These are phyloP conservation scores for Penicillium sp. DNA, from an alignment of 2,329 filamentous ascomycete genomes.

Conservation along the genomic window DNA sequence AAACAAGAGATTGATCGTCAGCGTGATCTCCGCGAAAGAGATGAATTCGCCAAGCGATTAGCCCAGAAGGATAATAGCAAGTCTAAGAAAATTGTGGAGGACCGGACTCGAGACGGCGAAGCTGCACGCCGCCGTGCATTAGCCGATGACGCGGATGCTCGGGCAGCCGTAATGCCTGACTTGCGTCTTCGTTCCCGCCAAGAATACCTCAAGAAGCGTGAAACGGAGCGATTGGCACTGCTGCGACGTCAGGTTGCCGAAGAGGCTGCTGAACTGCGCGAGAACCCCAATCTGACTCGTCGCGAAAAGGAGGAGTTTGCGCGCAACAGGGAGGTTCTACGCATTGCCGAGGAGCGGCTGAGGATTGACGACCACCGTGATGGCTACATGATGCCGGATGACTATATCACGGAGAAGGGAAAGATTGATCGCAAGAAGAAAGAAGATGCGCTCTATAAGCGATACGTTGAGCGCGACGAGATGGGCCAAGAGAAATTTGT, in stretches of 20 bases:
- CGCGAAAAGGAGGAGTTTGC: constrained; percentile 85
- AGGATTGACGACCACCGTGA: constrained; percentile 89
- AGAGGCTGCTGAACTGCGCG: constrained; percentile 77
- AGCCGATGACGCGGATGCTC: constrained; percentile 67
- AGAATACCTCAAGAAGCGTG: constrained; percentile 90
- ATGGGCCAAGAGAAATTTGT: constrained; percentile 85
- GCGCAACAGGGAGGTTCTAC: constrained; percentile 79
- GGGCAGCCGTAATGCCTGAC: constrained; percentile 73
- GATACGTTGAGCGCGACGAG: constrained; percentile 85
- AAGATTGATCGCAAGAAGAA: constrained; percentile 87
- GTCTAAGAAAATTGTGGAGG: constrained; percentile 68
- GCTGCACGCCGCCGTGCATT: constrained; percentile 62
- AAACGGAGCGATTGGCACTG: constrained; percentile 81
- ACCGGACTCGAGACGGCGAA: constrained; percentile 59
- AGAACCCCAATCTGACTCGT: constrained; percentile 72
- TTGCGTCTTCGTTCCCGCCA: constrained; percentile 82
- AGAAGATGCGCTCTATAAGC: constrained; percentile 83
- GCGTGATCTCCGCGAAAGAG: constrained; percentile 71
- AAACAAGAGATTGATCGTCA: constrained; percentile 60
- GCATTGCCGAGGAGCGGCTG: constrained; percentile 79
- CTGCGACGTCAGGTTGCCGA: constrained; percentile 87
- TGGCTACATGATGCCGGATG: constrained; percentile 89
- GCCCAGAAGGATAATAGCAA: constrained; percentile 69
- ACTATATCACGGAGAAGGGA: constrained; percentile 91
- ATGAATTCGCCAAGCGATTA: constrained; percentile 76